A percentile compares a stretch with the other conserved stretches of the same genome.
Evolutionary conservation across 129 eudicot species (phyloP).

Genomic region (Artemisia tridentata): DNA sequence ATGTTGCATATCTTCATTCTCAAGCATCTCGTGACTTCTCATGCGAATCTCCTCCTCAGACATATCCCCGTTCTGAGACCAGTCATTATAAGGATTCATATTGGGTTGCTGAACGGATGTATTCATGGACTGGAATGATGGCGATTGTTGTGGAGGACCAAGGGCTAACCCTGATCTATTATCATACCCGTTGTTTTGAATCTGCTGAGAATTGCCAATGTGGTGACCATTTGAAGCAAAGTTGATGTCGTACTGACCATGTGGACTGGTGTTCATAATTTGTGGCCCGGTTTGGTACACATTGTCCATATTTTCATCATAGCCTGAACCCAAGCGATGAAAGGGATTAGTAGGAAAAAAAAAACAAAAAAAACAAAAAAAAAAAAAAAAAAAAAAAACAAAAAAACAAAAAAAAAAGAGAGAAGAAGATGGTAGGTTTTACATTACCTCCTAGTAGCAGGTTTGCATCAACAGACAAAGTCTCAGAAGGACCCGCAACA

Average conservation of each 20-base stretch:
- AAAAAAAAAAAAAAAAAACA: too few species aligned
- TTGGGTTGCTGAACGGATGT: slow-evolving; percentile 49
- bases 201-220: slow-evolving; percentile 40
- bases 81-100: slow-evolving; percentile 68
- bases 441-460: slow-evolving; percentile 56
- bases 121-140: slow-evolving; percentile 52
- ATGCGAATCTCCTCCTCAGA: slow-evolving; percentile 88
- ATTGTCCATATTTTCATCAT: slow-evolving; percentile 40
- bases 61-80: slow-evolving; percentile 59
- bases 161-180: slow-evolving; percentile 57
- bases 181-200: slow-evolving; percentile 45
- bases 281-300: slow-evolving; percentile 56
- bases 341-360: neutral
- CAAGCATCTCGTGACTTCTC: slow-evolving; percentile 87
- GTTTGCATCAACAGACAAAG: slow-evolving; percentile 47
- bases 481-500: slow-evolving; percentile 45
- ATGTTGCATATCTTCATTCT: slow-evolving; percentile 95
- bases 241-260: slow-evolving; percentile 44
- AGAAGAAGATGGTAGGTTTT: neutral
- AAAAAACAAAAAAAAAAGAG: too few species aligned
- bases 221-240: slow-evolving; percentile 47
- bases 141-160: slow-evolving; percentile 63
- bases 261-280: slow-evolving; percentile 41
- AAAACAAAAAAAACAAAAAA: too few species aligned
- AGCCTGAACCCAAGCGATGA: slow-evolving; percentile 45